Conservation (phyloP, 2,329 filamentous ascomycete species). For the Aspergillus sp. region DNA sequence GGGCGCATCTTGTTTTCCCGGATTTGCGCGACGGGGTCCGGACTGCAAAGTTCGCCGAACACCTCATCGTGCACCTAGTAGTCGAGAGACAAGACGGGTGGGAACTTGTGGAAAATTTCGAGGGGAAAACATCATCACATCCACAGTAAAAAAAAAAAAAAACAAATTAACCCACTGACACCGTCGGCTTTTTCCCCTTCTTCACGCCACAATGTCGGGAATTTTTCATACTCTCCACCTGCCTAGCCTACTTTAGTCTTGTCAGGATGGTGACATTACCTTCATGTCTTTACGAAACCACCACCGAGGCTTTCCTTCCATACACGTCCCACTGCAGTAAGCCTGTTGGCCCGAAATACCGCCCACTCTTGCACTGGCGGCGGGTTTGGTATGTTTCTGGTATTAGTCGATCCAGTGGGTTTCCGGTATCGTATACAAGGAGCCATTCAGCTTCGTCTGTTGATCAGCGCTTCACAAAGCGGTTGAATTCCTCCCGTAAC, state of each 20-base stretch:
- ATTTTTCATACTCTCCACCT: not conserved
- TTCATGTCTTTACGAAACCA: no score
- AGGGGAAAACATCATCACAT: not conserved
- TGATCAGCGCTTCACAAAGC: constrained; percentile 2
- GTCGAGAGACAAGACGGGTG: constrained; percentile 14
- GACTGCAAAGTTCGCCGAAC: constrained; percentile 18
- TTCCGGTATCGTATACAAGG: constrained; percentile 4
- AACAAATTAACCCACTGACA: no score
- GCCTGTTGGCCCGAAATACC: not conserved
- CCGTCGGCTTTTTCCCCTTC: not conserved
- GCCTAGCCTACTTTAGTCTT: not conserved
- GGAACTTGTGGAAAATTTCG: constrained; percentile 3
- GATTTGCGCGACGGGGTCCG: constrained; percentile 4
- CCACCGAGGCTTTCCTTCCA: no score
- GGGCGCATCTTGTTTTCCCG: constrained; percentile 1
- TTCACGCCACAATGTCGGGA: not conserved
- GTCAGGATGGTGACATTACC: not conserved
- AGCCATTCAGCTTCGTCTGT: not conserved
- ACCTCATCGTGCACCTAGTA: constrained; percentile 20
- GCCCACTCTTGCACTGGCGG: not conserved
- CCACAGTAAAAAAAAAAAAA: no score
- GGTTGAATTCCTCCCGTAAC: not conserved
- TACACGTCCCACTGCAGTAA: not conserved
- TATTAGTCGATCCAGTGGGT: constrained; percentile 5
- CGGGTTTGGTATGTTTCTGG: not conserved